Conservation (phyloP, 169 alveolate genomes). For the Perkinsus marinus region DNA sequence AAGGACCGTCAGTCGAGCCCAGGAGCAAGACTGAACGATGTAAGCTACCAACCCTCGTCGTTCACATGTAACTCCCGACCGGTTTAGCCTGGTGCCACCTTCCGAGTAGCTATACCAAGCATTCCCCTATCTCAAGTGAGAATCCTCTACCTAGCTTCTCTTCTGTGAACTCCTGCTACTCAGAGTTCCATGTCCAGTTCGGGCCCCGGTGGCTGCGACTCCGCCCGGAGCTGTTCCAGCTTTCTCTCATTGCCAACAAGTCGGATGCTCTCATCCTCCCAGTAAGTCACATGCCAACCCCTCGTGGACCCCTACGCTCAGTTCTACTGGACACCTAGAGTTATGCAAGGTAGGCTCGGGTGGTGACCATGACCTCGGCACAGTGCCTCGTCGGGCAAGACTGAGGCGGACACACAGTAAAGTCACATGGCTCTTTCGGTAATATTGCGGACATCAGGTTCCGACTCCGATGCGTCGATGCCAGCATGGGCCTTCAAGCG, state of each 20-base stretch:
- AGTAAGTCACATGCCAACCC: neutral
- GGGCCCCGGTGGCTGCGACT: neutral
- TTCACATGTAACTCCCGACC: neutral
- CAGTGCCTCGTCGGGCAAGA: neutral
- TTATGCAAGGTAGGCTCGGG: neutral
- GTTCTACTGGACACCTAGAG: neutral
- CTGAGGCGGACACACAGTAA: neutral
- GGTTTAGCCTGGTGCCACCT: neutral
- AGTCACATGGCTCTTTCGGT: neutral
- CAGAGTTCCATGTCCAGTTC: neutral
- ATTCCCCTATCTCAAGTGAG: neutral
- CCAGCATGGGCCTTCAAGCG: neutral
- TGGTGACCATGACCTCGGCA: neutral
- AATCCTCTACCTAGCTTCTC: neutral
- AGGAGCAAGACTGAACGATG: neutral
- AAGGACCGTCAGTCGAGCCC: neutral
- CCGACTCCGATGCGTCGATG: neutral
- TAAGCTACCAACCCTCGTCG: neutral
- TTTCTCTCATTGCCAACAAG: neutral
- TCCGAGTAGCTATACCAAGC: neutral
- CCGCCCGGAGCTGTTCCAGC: neutral
- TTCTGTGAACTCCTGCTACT: neutral
- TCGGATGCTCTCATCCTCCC: neutral
- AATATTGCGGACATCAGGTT: neutral
- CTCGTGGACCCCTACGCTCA: neutral